Evolutionary conservation across 2,329 filamentous ascomycete genomes (phyloP).

Genomic region (Cytospora leucostoma): DNA sequence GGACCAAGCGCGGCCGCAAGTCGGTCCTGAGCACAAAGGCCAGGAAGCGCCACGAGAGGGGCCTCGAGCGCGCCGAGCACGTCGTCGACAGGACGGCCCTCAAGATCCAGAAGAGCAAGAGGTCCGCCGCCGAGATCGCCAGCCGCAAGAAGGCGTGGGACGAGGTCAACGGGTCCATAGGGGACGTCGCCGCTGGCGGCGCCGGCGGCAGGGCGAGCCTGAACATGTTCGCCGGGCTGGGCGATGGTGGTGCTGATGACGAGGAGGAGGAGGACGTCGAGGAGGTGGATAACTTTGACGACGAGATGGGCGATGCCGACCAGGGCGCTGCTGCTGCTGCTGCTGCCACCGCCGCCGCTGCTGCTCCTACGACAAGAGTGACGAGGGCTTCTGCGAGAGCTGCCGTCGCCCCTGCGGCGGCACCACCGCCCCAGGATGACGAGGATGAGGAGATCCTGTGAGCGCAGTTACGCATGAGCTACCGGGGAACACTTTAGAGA

Average conservation of each 20-base stretch:
- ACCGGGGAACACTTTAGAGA: background rate
- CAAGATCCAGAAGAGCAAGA: constrained; percentile 59
- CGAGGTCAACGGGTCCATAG: constrained; percentile 50
- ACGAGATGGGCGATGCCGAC: constrained; percentile 32
- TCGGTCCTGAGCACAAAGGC: constrained; percentile 57
- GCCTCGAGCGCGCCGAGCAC: constrained; percentile 60
- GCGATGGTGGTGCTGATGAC: constrained; percentile 27
- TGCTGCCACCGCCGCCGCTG: no score
- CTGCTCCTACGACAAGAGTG: no score
- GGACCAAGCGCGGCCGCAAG: constrained; percentile 59
- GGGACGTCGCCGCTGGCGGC: constrained; percentile 34
- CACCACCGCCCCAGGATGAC: constrained; percentile 10
- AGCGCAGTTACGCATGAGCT: background rate
- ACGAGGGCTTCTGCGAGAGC: background rate
- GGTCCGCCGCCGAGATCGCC: constrained; percentile 49
- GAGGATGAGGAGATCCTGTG: constrained; percentile 26
- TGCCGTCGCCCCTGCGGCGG: background rate
- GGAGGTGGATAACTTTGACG: constrained; percentile 20
- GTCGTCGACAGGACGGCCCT: constrained; percentile 58
- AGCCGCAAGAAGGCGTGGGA: constrained; percentile 58
- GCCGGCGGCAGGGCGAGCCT: constrained; percentile 19
- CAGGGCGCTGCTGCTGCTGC: constrained; percentile 3
- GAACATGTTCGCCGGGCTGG: constrained; percentile 27
- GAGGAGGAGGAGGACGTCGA: constrained; percentile 27
- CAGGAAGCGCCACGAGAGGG: constrained; percentile 57